Evolutionary conservation across 2,329 filamentous ascomycete genomes (phyloP), one percentile per base, ranked within the genome.

Genomic region (Alternaria gaisen): DNA sequence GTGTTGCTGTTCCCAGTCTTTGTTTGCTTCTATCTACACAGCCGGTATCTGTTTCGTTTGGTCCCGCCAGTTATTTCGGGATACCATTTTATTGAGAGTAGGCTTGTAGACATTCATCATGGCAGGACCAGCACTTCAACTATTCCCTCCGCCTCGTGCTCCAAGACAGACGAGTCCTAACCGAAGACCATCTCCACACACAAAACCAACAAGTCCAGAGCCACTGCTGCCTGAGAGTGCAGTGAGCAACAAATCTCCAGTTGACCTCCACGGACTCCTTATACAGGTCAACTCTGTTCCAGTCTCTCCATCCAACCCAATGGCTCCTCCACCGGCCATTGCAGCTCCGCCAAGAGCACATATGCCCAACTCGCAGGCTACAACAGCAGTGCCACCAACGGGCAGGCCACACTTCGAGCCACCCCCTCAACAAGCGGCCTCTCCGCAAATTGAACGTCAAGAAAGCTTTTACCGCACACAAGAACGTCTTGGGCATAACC

Each of bases 241-340:
- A 53, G 72, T 73, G 55, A 71, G 62, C 53, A 64, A 70, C 26
- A 76, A 74, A 42, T 61, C 71, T 46, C 71, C 72, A 44, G 59
- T 65, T 38, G 77, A 79, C 65, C 78, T 79, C 48, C 78, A 80
- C 56, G 77, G 79, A 55, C 74, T 80, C 46, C 66, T 80, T 47
- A 74, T 80, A 18, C 76, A 79, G 56, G 75, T 79, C 70, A 76
- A 78, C 53, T 77, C 77, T 20, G 71, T 73, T n/a, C 74, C 75
- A 42, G 70, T 75, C 9, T 77, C 76, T 10, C 71, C 74, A 12
- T 69, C 73, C n/a, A 70, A 63, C 36, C 62, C 67, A 51, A 67
- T 71, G 60, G 65, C 69, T 41, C 61, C 69, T 30, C 67, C 65
- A 26, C 54, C 70, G 48, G 47, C 66, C 30, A 59, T 75, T 30